These are phyloP conservation scores for Globisporangium nodosum DNA, from an alignment of 352 stramenopile genomes.

Conservation along the genomic window DNA sequence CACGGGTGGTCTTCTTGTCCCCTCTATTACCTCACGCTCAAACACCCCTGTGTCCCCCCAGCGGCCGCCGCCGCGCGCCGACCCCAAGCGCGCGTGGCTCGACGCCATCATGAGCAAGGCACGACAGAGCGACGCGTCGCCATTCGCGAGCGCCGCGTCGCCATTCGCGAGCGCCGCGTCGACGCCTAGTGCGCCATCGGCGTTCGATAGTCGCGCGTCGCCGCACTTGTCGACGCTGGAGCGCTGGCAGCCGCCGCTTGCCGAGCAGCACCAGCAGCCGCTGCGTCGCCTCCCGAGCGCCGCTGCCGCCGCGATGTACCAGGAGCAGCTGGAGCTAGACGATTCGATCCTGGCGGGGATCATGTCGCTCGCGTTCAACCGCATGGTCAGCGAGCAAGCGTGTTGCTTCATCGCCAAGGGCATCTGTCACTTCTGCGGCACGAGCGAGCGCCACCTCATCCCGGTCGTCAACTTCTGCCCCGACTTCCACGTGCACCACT, in stretches of 20 bases:
- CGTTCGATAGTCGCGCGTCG: background rate
- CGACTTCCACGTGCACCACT: conserved; percentile 54
- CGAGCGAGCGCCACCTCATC: conserved; percentile 36
- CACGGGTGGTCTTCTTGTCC: no score
- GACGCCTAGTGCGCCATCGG: background rate
- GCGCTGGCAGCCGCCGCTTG: background rate
- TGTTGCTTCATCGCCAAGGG: conserved; percentile 74
- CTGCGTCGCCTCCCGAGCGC: background rate
- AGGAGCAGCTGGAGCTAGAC: conserved; percentile 30
- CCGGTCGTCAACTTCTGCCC: conserved; percentile 78
- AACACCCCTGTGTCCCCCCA: background rate
- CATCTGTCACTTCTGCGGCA: conserved; percentile 59
- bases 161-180: conserved; percentile 4
- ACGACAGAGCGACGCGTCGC: conserved; percentile 19
- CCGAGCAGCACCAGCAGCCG: background rate
- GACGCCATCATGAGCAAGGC: conserved; percentile 70
- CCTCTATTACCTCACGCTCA: background rate
- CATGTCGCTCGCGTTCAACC: conserved; percentile 47
- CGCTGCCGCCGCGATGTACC: background rate
- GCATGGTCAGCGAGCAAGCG: conserved; percentile 48
- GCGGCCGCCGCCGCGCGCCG: conserved; percentile 19
- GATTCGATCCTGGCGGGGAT: conserved; percentile 32
- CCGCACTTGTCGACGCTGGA: background rate
- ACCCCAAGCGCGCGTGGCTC: conserved; percentile 64
- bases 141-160: conserved; percentile 3